These are phyloP conservation scores for Trichosporon sp. DNA, from an alignment of 1,284 basidiomycete species.

Conservation along the genomic window DNA sequence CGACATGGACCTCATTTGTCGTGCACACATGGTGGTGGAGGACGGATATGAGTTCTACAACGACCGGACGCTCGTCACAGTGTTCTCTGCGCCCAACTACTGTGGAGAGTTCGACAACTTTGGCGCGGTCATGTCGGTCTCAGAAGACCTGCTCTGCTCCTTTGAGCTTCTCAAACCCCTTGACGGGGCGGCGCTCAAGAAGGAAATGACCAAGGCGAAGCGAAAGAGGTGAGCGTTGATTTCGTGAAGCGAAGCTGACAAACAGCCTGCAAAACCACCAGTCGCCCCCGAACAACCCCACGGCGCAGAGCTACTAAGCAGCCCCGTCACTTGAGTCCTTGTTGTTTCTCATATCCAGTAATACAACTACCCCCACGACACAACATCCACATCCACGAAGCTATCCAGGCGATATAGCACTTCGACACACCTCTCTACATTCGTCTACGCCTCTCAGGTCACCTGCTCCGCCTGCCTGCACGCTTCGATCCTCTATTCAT, in stretches of 20 bases:
- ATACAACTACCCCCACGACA: neutral
- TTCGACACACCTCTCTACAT: slow-evolving; percentile 12
- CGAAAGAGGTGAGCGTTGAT: slow-evolving; percentile 74
- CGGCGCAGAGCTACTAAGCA: slow-evolving; percentile 53
- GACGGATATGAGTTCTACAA: slow-evolving; percentile 99
- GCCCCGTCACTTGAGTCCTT: neutral
- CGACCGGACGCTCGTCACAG: slow-evolving; percentile 94
- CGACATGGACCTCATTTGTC: slow-evolving; percentile 99
- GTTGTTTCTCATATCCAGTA: slow-evolving; percentile 5
- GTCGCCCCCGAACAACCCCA: slow-evolving; percentile 57
- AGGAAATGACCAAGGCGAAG: slow-evolving; percentile 99
- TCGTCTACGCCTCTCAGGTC: neutral
- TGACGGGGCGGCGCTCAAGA: slow-evolving; percentile 90
- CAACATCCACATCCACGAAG: slow-evolving; percentile 15
- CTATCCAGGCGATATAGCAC: neutral
- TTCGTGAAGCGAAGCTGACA: neutral
- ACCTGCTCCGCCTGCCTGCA: slow-evolving; percentile 20
- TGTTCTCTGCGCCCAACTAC: slow-evolving; percentile 89
- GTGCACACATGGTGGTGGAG: slow-evolving; percentile 99
- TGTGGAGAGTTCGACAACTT: slow-evolving; percentile 76
- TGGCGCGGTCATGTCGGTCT: slow-evolving; percentile 84
- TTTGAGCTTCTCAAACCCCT: slow-evolving; percentile 97
- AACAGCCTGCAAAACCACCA: slow-evolving; percentile 57
- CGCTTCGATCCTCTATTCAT: slow-evolving; percentile 17
- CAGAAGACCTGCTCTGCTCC: slow-evolving; percentile 94